Evolutionary conservation across 2,329 filamentous ascomycete genomes (phyloP), one percentile per base, ranked within the genome.

Genomic region (Parascedosporium putredinis): DNA sequence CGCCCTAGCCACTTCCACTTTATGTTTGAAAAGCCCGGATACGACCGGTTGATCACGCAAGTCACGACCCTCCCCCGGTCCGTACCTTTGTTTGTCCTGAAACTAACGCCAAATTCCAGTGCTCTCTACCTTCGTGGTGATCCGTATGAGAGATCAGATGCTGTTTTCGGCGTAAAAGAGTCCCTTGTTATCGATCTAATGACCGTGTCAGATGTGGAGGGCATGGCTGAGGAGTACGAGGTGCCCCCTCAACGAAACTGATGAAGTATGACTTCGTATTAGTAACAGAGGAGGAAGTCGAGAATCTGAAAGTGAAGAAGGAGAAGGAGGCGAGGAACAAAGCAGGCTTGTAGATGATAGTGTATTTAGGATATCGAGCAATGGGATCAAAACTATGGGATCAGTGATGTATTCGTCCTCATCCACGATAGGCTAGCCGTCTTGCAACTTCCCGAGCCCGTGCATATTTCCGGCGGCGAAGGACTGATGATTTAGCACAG

Each of bases 131-230:
- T 90, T 49, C 79, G 84, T 3, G 82, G 81, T 42, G 86, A 91
- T 57, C 84, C 84, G 1, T 93, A 91, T 61, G 86, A 90, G 67
- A 86, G 79, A 1, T 86, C 84, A 0, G 88, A 94, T 60, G 86
- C 87, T 0, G 88, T 94, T 2, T 94, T 94, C 58, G 88, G 88
- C 16, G 87, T 94, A 51, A 95, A 94, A 64, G 75, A 87, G 60
- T 86, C 83, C 23, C 70, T 94, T 9, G 68, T 88, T n/a, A 73
- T 88, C 12, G 83, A 87, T 55, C 68, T 66, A 56, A 72, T 53
- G 67, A 74, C 59, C 69, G 79, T 56, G 47, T n/a, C n/a, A n/a
- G n/a, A n/a, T n/a, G 69, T 66, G 64, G 72, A 62, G 31, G 72
- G 72, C 40, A 73, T 73, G 51, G 78, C 83, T 0, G 64, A 71